Evolutionary conservation across 2,329 filamentous ascomycete genomes (phyloP), one percentile per base, ranked within the genome.

Genomic region (Trichoderma oligosporum): DNA sequence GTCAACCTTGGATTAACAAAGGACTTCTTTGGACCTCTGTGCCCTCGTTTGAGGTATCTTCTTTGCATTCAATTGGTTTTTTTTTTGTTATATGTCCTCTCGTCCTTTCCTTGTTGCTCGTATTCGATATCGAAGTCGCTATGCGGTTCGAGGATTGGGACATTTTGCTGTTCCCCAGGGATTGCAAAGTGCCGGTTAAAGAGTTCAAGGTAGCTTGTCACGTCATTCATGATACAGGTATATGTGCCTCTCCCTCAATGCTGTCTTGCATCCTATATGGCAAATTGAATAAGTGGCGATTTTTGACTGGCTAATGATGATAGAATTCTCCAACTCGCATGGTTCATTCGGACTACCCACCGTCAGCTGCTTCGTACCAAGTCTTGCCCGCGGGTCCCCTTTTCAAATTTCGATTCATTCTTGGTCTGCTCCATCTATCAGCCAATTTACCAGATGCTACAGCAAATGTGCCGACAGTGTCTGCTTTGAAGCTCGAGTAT

Each of bases 91-190:
- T 55, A 46, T 55, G 27, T 31, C 8, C 22, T 42, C 38, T 36
- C 48, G 45, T 29, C 39, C 16, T 5, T 20, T 29, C 2, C 29
- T 5, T 16, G 29, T 9, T 38, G 48, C 33, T 31, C 24, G 6
- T 27, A 16, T 16, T 20, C 31, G 4, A 36, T 16, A 29, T 12
- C 3, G 33, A 20, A 41, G 49, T 54, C 71, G 78, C 65, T 61
- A 95, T 96, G 91, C 85, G 90, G 59, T 95, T 88, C 78, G 82
- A 90, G 64, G 85, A 90, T 66, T 95, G 90, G 91, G 91, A 96
- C 66, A 82, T 94, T 56, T 82, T 95, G 41, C 77, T 95, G 60
- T 95, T 95, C 69, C 86, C 89, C 0, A 72, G 71, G 60, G 79
- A 81, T 60, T 84, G 79, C 64, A 85, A 84, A 64, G 69, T 87